These are phyloP conservation scores for Zizania latifolia DNA, from an alignment of 176 grass and related monocot species.

Conservation along the genomic window DNA sequence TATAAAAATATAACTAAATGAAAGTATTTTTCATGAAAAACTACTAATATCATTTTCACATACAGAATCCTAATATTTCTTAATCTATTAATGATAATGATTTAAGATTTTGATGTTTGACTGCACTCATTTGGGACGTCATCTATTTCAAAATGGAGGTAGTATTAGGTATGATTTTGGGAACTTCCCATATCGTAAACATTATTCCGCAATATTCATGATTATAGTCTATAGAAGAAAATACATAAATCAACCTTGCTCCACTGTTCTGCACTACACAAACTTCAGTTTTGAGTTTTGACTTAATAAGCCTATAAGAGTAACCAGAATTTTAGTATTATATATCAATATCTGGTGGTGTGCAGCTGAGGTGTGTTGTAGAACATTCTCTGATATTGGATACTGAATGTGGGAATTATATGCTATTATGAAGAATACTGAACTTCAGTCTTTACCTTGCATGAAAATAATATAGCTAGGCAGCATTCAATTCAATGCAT, in stretches of 20 bases:
- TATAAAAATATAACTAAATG: no score
- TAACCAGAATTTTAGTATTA: neutral
- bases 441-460: neutral
- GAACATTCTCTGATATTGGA: neutral
- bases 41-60: no score
- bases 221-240: neutral
- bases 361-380: neutral
- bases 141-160: no score
- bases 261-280: neutral
- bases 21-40: no score
- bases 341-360: neutral
- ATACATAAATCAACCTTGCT: neutral
- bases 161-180: neutral
- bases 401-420: neutral
- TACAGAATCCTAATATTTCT: no score
- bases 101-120: no score
- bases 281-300: neutral
- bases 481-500: neutral
- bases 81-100: no score
- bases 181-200: neutral
- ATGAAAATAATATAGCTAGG: constrained; percentile 2
- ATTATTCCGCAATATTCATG: constrained; percentile 7
- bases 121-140: no score
- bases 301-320: neutral
- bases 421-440: neutral